Conservation (phyloP, 2,329 filamentous ascomycete species). For the Pseudogymnoascus sp. region DNA sequence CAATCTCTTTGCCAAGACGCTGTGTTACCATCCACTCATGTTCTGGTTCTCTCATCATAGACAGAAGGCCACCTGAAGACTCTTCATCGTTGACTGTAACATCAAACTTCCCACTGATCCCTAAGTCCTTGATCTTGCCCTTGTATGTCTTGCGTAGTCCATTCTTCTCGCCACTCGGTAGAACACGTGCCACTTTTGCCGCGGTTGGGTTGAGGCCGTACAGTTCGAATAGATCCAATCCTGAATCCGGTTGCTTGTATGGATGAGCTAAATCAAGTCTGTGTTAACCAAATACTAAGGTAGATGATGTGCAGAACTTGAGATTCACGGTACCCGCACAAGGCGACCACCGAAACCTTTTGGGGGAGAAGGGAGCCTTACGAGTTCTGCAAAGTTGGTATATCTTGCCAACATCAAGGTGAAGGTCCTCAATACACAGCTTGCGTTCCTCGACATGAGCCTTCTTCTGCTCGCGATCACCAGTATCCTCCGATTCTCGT, state of each 20-base stretch:
- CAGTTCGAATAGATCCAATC: constrained; percentile 51
- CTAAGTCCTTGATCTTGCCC: constrained; percentile 57
- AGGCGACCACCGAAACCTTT: background rate
- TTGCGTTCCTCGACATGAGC: constrained; percentile 52
- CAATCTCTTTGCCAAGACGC: constrained; percentile 47
- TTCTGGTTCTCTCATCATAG: constrained; percentile 43
- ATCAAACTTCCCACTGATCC: constrained; percentile 55
- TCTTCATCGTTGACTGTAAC: constrained; percentile 47
- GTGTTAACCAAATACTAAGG: constrained; percentile 28
- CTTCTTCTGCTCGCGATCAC: constrained; percentile 53
- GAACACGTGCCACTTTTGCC: constrained; percentile 53
- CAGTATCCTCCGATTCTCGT: constrained; percentile 47
- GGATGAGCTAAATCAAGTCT: constrained; percentile 26
- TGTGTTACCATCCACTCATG: constrained; percentile 49
- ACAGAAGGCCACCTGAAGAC: constrained; percentile 44
- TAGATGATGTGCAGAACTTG: constrained; percentile 17
- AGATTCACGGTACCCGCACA: background rate
- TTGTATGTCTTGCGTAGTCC: constrained; percentile 61
- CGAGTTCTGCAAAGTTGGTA: constrained; percentile 59
- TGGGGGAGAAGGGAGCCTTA: constrained; percentile 47
- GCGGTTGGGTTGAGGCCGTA: constrained; percentile 51
- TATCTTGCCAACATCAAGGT: constrained; percentile 58
- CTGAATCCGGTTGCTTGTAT: constrained; percentile 38
- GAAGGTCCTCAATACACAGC: constrained; percentile 55
- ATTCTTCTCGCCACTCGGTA: constrained; percentile 60